Conservation (phyloP, 768 basidiomycete genomes). For the Macrolepiota dolichaula region DNA sequence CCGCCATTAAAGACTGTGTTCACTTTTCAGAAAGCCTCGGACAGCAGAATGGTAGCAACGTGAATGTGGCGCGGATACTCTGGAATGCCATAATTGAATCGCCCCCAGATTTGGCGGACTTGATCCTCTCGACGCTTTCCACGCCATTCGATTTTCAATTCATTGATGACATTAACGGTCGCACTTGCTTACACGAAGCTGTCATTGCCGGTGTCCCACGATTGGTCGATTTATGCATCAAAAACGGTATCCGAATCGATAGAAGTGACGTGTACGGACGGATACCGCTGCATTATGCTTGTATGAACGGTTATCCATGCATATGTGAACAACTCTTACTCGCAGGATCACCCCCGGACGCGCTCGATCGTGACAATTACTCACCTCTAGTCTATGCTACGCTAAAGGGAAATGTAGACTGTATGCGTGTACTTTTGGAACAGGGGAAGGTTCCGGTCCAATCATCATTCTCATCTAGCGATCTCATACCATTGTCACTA, state of each 20-base stretch:
- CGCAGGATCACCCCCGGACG: constrained; percentile 59
- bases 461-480: constrained; percentile 52
- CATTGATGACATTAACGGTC: constrained; percentile 95
- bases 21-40: constrained; percentile 65
- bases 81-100: constrained; percentile 92
- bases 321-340: constrained; percentile 78
- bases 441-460: constrained; percentile 65
- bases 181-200: constrained; percentile 91
- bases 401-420: constrained; percentile 76
- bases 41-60: constrained; percentile 56
- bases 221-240: constrained; percentile 79
- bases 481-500: constrained; percentile 83
- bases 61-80: constrained; percentile 83
- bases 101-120: constrained; percentile 63
- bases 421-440: constrained; percentile 79
- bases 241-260: constrained; percentile 64
- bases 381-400: constrained; percentile 94
- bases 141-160: constrained; percentile 85
- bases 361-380: constrained; percentile 90
- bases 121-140: constrained; percentile 65
- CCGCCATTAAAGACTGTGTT: constrained; percentile 66
- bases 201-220: constrained; percentile 79
- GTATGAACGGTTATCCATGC: constrained; percentile 82
- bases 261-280: constrained; percentile 89
- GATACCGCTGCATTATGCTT: constrained; percentile 91